These are phyloP conservation scores for Sisymbrium altissimum DNA, from an alignment of 345 rosid genomes.

Conservation along the genomic window DNA sequence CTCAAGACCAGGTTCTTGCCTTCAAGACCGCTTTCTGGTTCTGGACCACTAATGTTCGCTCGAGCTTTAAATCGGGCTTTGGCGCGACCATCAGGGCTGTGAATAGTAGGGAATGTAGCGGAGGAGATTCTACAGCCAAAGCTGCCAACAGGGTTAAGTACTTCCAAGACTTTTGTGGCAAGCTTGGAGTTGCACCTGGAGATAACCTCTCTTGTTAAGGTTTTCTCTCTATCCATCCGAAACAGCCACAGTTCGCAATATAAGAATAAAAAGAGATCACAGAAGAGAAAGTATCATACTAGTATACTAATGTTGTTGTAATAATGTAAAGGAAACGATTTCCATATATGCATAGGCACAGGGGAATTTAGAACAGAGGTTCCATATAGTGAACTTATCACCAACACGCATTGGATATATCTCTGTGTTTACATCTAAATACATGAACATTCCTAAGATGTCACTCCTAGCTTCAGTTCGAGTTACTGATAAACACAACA, in stretches of 20 bases:
- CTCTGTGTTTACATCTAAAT: neutral
- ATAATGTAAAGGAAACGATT: neutral
- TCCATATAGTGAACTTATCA: neutral
- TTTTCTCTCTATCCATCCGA: neutral
- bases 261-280: conserved; percentile 6
- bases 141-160: conserved; percentile 42
- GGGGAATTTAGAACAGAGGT: neutral
- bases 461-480: neutral
- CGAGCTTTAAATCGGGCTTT: conserved; percentile 46
- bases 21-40: conserved; percentile 70
- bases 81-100: conserved; percentile 60
- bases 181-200: conserved; percentile 49
- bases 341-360: neutral
- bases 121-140: conserved; percentile 12
- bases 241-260: neutral
- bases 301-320: neutral
- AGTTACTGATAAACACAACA: neutral
- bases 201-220: conserved; percentile 49
- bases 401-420: neutral
- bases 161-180: conserved; percentile 43
- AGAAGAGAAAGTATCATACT: neutral
- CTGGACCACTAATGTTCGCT: conserved; percentile 51
- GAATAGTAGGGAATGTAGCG: conserved; percentile 55
- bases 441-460: neutral
- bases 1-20: conserved; percentile 45